A percentile compares a stretch with the other conserved stretches of the same genome.
Conservation (phyloP, 2,329 filamentous ascomycete species). For the Pestalotiopsis fici region DNA sequence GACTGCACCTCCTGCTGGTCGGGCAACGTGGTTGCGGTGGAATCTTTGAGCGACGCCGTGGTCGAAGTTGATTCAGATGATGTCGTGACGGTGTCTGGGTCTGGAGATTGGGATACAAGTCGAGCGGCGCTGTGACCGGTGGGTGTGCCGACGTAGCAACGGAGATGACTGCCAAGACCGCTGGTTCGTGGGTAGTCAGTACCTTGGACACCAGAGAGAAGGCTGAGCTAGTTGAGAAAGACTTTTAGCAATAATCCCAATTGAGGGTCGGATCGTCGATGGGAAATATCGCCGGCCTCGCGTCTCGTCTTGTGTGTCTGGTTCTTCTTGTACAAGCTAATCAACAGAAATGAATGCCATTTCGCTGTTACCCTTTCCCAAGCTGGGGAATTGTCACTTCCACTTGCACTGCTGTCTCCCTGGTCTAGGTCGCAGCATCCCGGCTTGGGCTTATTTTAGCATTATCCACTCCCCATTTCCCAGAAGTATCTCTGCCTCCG, state of each 20-base stretch:
- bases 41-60: slow-evolving; percentile 9
- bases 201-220: too few relatives aligned
- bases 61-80: neutral
- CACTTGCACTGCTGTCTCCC: neutral
- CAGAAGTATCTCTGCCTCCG: neutral
- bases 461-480: neutral
- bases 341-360: neutral
- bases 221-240: neutral
- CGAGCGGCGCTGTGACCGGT: slow-evolving; percentile 1
- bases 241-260: neutral
- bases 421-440: neutral
- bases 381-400: neutral
- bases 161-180: slow-evolving; percentile 2
- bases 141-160: neutral
- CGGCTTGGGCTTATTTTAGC: slow-evolving; percentile 6
- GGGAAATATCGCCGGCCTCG: neutral
- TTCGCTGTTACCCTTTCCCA: neutral
- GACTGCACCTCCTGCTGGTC: slow-evolving; percentile 42
- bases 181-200: neutral
- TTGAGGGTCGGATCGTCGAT: neutral
- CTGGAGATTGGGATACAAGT: neutral
- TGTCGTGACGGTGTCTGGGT: neutral
- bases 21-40: slow-evolving; percentile 45
- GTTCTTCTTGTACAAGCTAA: neutral
- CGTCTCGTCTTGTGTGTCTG: too few relatives aligned